Percentiles rank a stretch among this genome's conserved stretches.
These are phyloP conservation scores for Rhizophora apiculata DNA, from an alignment of 345 rosid genomes.

Conservation along the genomic window DNA sequence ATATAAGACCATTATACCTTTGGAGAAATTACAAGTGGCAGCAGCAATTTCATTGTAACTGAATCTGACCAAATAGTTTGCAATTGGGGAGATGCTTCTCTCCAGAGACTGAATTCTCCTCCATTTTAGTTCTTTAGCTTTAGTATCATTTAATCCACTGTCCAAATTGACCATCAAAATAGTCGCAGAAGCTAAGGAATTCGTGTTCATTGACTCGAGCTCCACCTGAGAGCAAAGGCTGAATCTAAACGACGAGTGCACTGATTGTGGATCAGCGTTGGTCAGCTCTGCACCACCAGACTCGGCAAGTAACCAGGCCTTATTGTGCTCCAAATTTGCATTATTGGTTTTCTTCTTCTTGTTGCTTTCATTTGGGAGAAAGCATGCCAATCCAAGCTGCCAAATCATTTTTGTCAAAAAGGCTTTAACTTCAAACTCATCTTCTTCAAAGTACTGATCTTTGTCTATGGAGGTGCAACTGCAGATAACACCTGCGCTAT, in stretches of 20 bases:
- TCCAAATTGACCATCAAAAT: slow-evolving; percentile 85
- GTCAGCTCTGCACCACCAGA: slow-evolving; percentile 62
- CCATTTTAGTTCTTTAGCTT: slow-evolving; percentile 55
- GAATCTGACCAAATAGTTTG: slow-evolving; percentile 56
- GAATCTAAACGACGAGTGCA: slow-evolving; percentile 91
- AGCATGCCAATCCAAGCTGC: slow-evolving; percentile 59
- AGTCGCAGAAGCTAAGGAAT: slow-evolving; percentile 51
- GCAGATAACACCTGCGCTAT: slow-evolving; percentile 19
- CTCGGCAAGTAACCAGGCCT: slow-evolving; percentile 82
- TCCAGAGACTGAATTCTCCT: slow-evolving; percentile 65
- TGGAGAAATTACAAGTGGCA: slow-evolving; percentile 76
- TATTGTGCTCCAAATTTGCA: slow-evolving; percentile 59
- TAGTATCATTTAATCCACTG: slow-evolving; percentile 56
- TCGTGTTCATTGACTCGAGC: slow-evolving; percentile 63
- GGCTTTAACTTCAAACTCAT: slow-evolving; percentile 38
- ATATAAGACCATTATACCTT: slow-evolving; percentile 68
- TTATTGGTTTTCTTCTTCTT: slow-evolving; percentile 22
- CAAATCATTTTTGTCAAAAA: slow-evolving; percentile 45
- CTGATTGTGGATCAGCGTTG: slow-evolving; percentile 72
- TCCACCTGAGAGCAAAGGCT: slow-evolving; percentile 80
- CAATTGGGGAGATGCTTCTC: slow-evolving; percentile 70
- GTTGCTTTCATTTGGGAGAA: slow-evolving; percentile 37
- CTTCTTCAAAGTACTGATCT: slow-evolving; percentile 27
- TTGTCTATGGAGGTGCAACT: slow-evolving; percentile 8
- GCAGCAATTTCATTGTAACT: slow-evolving; percentile 66